A percentile compares a stretch with the other conserved stretches of the same genome.
phyloP scores from a whole-genome alignment of 2,329 filamentous ascomycete genomes.

The Fusarium irregulare region DNA sequence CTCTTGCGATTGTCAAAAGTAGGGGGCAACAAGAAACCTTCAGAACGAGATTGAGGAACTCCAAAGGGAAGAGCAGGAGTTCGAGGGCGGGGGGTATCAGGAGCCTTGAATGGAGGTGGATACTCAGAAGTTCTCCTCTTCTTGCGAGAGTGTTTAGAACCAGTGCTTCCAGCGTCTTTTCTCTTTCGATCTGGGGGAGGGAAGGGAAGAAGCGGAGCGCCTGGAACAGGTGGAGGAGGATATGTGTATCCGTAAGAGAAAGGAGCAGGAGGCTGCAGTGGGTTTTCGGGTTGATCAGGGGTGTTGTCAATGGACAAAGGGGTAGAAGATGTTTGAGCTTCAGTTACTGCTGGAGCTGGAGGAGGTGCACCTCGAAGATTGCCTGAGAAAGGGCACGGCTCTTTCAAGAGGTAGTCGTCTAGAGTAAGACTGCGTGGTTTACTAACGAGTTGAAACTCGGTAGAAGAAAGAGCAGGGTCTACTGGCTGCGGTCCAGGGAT shows the following conservation, averaged over 20 bases:
- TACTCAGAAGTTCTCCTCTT: background rate
- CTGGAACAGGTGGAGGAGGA: background rate
- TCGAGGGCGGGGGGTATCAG: background rate
- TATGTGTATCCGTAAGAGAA: background rate
- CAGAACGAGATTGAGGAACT: background rate
- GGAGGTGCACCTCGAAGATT: background rate
- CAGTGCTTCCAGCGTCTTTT: background rate
- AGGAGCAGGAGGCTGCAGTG: background rate
- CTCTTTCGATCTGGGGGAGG: background rate
- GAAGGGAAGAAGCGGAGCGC: background rate
- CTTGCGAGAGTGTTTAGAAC: background rate
- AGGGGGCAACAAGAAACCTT: background rate
- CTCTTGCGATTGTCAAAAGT: background rate
- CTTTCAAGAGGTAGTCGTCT: accelerated
- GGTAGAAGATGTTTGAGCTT: background rate
- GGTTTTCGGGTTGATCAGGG: background rate
- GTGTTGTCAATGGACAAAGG: background rate
- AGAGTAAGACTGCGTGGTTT: background rate
- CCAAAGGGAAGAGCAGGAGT: background rate
- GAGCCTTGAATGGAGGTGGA: background rate
- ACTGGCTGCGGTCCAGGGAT: background rate
- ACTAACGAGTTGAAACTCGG: background rate
- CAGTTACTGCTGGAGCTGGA: background rate
- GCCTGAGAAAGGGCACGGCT: background rate
- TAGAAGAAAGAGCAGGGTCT: background rate